Conservation (phyloP, 495 filamentous ascomycete species). For the Podospora pseudopauciseta region DNA sequence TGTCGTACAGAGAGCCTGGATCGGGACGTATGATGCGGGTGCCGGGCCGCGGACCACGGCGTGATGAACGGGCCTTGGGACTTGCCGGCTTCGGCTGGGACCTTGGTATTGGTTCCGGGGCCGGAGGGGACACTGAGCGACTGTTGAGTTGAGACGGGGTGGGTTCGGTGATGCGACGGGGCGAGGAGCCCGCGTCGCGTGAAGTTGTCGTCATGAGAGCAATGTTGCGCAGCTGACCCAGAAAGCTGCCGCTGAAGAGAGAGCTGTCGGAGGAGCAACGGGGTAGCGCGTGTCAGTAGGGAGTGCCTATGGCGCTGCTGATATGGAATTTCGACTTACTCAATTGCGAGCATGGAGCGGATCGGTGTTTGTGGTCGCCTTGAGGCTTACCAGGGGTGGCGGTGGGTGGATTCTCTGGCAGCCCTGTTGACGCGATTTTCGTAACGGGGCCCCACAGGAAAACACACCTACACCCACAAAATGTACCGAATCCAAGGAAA, state of each 20-base stretch:
- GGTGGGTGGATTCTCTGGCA: background rate
- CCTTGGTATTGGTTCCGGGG: conserved; percentile 2
- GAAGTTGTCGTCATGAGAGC: conserved; percentile 30
- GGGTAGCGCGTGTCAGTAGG: conserved; percentile 13
- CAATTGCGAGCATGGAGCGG: conserved; percentile 30
- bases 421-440: conserved; percentile 17
- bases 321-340: conserved; percentile 26
- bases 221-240: conserved; percentile 34
- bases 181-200: conserved; percentile 17
- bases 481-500: background rate
- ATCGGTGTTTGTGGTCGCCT: conserved; percentile 9
- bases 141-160: background rate
- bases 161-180: conserved; percentile 8
- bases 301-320: background rate
- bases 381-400: conserved; percentile 7
- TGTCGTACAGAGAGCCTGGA: conserved; percentile 45
- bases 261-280: conserved; percentile 20
- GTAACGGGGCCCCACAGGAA: conserved; percentile 15
- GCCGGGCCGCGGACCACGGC: conserved; percentile 5
- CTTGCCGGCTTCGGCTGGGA: conserved; percentile 9
- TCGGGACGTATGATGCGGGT: conserved; percentile 32
- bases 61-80: background rate
- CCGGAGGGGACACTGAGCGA: background rate
- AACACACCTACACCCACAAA: background rate
- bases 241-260: conserved; percentile 30